Base-by-base conservation (phyloP, 2,329 filamentous ascomycete species). In the Fusarium circinatum region DNA sequence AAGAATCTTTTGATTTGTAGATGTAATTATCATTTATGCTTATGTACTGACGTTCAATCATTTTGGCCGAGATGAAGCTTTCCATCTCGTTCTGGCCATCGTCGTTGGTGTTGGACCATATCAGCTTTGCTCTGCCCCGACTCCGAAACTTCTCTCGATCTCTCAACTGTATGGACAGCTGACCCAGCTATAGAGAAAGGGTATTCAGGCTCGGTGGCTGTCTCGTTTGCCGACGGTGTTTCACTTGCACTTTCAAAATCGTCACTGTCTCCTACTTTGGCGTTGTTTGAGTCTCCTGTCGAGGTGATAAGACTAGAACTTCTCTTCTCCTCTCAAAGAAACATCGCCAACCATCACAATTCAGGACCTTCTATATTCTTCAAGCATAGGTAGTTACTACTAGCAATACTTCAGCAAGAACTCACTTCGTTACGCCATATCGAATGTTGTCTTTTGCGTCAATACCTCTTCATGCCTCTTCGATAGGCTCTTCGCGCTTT, bases 31-130 rank as follows among this genome's bases (percentile, higher is more conserved):
- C 9, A 2, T 36, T 18, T 36, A 15, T 36, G 34, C 34, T 18
- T 36, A 0, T 36, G 17, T 3, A 9, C 17, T 36, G 17, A 3
- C 3, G 0, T 36, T 36, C 17, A 5, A 8, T 10, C 8, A 18
- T 36, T 36, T 36, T 18, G 34, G 34, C 34, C 3, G 34, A 9
- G 17, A 36, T 36, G 34, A 36, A 36, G 17, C 17, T 36, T 18
- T 36, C 17, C 8, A 36, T 36, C 15, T 36, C 17, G 34, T 17
- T 34, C 15, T 36, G 3, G 34, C 9, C 18, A 22, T 47, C 44
- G 5, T 3, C 1, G 15, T 28, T 14, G 12, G 9, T 15, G 24
- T 9, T 28, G 9, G 18, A 28, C 14, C 18, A 11, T 9, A 9
- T 47, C 13, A 22, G 22, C 9, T 22, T 20, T 48, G 20, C 5